These are phyloP conservation scores for Macadamia integrifolia DNA, from an alignment of 164 flowering plant species.

Conservation along the genomic window DNA sequence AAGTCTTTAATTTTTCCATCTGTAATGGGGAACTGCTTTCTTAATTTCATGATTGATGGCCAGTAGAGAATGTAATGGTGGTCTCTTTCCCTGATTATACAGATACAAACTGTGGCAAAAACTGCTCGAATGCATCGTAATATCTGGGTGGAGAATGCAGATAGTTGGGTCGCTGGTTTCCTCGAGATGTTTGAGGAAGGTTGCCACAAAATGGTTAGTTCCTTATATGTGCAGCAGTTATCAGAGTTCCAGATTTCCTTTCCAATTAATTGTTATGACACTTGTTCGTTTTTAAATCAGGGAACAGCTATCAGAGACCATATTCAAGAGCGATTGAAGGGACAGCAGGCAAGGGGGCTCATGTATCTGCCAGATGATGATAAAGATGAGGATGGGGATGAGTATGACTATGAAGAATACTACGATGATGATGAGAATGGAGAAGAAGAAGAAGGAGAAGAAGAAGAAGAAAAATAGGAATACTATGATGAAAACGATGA, in stretches of 20 bases:
- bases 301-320: conserved; percentile 55
- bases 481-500: not conserved
- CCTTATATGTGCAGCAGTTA: not conserved
- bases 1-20: too few relatives aligned
- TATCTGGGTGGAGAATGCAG: not conserved
- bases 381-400: not conserved
- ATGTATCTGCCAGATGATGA: too few relatives aligned
- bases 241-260: not conserved
- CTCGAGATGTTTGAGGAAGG: conserved; percentile 2
- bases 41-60: too few relatives aligned
- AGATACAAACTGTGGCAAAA: conserved; percentile 1
- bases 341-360: conserved; percentile 20
- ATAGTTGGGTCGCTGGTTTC: not conserved
- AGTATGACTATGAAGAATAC: not conserved
- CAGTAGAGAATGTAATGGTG: too few relatives aligned
- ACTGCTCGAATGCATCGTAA: not conserved
- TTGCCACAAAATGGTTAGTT: not conserved
- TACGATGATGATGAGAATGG: not conserved
- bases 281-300: conserved; percentile 14
- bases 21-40: too few relatives aligned
- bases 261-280: not conserved
- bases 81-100: not conserved
- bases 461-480: not conserved
- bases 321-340: conserved; percentile 41
- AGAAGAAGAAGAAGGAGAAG: not conserved